Evolutionary conservation across 1,284 basidiomycete genomes (phyloP).

Genomic region (Termitomyces sp.): DNA sequence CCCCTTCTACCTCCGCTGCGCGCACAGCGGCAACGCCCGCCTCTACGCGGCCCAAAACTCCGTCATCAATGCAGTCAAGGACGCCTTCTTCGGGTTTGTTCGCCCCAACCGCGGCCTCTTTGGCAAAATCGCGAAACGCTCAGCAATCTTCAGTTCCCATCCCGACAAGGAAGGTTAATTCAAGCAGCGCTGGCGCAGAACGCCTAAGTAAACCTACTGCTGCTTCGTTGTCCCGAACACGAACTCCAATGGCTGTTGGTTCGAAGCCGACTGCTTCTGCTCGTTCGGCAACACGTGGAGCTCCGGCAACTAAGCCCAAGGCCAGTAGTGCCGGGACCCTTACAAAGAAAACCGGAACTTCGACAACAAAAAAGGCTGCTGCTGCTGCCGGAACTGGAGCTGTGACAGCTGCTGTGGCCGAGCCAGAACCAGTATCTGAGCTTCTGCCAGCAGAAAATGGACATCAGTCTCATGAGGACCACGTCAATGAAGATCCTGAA

Average conservation of each 20-base stretch:
- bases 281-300: slow-evolving; percentile 11
- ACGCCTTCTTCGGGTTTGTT: slow-evolving; percentile 58
- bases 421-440: not conserved
- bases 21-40: slow-evolving; percentile 18
- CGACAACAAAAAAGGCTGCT: slow-evolving; percentile 9
- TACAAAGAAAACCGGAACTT: slow-evolving; percentile 2
- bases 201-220: slow-evolving; percentile 73
- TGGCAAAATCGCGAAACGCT: slow-evolving; percentile 57
- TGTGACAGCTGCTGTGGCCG: not conserved
- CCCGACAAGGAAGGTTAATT: slow-evolving; percentile 45
- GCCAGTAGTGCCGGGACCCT: slow-evolving; percentile 14
- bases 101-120: slow-evolving; percentile 73
- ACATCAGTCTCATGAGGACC: not conserved
- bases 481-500: slow-evolving; percentile 1
- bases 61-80: slow-evolving; percentile 38
- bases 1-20: slow-evolving; percentile 31
- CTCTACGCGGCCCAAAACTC: slow-evolving; percentile 29
- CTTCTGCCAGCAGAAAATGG: slow-evolving; percentile 4
- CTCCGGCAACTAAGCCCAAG: slow-evolving; percentile 16
- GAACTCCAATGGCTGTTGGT: slow-evolving; percentile 19
- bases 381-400: not conserved
- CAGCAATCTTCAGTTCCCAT: slow-evolving; percentile 36
- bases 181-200: slow-evolving; percentile 47
- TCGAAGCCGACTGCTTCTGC: slow-evolving; percentile 1
- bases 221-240: slow-evolving; percentile 49